Conservation (phyloP, 768 basidiomycete genomes). For the Pisolithus marmoratus region DNA sequence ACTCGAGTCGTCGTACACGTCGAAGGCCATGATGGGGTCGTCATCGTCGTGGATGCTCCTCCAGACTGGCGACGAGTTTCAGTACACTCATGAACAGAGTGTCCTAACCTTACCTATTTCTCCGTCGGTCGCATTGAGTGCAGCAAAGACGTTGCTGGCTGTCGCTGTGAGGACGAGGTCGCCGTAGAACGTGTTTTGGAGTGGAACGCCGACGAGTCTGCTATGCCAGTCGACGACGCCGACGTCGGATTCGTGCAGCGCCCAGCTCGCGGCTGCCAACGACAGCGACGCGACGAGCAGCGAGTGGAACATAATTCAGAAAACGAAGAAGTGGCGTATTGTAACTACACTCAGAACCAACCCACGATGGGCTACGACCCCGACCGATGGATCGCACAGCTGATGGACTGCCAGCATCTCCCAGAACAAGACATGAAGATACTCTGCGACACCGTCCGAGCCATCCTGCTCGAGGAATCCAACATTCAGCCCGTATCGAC, state of each 20-base stretch:
- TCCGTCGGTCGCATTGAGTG: constrained; percentile 61
- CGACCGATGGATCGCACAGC: constrained; percentile 84
- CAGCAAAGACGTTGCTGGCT: constrained; percentile 71
- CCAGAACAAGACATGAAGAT: constrained; percentile 90
- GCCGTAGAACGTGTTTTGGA: constrained; percentile 48
- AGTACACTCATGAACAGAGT: not conserved
- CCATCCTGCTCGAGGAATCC: constrained; percentile 90
- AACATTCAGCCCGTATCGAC: constrained; percentile 96
- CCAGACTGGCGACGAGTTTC: constrained; percentile 53
- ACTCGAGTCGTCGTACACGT: constrained; percentile 52
- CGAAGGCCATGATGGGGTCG: constrained; percentile 65
- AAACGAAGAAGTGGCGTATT: too few species aligned
- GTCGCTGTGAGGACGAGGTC: constrained; percentile 64
- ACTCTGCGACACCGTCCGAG: constrained; percentile 85
- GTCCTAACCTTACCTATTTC: constrained; percentile 40
- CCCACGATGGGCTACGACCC: constrained; percentile 39
- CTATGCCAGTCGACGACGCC: constrained; percentile 89
- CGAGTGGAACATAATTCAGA: constrained; percentile 8
- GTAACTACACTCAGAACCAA: too few species aligned
- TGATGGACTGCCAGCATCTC: constrained; percentile 82
- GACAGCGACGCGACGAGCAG: constrained; percentile 13
- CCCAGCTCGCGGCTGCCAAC: constrained; percentile 27
- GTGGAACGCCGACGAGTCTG: constrained; percentile 66
- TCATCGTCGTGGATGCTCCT: constrained; percentile 66
- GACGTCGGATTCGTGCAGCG: constrained; percentile 68